These are phyloP conservation scores for Fusarium sp. DNA, from an alignment of 2,329 filamentous ascomycete genomes.

Conservation along the genomic window DNA sequence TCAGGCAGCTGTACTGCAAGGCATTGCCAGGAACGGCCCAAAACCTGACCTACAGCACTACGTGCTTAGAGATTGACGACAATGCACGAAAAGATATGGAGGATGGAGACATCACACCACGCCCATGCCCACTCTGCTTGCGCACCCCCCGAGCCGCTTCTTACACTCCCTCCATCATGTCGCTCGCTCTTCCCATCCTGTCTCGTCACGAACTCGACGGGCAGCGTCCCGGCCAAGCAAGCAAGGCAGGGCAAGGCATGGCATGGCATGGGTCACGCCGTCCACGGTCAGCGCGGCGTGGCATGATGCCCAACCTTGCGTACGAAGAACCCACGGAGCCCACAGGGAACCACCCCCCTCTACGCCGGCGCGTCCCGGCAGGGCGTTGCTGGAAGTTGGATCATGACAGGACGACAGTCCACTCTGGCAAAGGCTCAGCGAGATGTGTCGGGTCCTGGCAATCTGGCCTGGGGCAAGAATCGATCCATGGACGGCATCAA, in stretches of 20 bases:
- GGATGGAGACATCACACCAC: slow-evolving; percentile 34
- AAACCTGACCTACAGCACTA: slow-evolving; percentile 5
- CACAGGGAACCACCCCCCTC: slow-evolving; percentile 33
- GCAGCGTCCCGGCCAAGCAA: slow-evolving; percentile 2
- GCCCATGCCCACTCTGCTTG: background rate
- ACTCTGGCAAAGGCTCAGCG: slow-evolving; percentile 40
- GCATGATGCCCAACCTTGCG: slow-evolving; percentile 46
- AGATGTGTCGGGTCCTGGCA: slow-evolving; percentile 31
- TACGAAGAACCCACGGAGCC: slow-evolving; percentile 37
- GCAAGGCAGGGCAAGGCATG: too few species aligned
- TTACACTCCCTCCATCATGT: slow-evolving; percentile 18
- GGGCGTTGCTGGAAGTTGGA: slow-evolving; percentile 33
- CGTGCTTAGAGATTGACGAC: slow-evolving; percentile 17
- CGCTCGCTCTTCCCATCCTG: background rate
- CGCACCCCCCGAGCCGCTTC: slow-evolving; percentile 8
- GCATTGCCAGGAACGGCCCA: slow-evolving; percentile 5
- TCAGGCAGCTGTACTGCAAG: slow-evolving; percentile 5
- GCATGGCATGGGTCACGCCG: slow-evolving; percentile 28
- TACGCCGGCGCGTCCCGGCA: slow-evolving; percentile 47
- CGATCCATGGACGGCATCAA: slow-evolving; percentile 34
- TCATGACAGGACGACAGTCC: slow-evolving; percentile 49
- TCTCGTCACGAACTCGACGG: slow-evolving; percentile 23
- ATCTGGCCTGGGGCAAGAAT: slow-evolving; percentile 22
- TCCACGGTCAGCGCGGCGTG: slow-evolving; percentile 38
- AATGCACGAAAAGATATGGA: slow-evolving; percentile 9